Evolutionary conservation across 2,329 filamentous ascomycete species (phyloP), one percentile per base, ranked within the genome.

Genomic region (Acrocalymma vagum): DNA sequence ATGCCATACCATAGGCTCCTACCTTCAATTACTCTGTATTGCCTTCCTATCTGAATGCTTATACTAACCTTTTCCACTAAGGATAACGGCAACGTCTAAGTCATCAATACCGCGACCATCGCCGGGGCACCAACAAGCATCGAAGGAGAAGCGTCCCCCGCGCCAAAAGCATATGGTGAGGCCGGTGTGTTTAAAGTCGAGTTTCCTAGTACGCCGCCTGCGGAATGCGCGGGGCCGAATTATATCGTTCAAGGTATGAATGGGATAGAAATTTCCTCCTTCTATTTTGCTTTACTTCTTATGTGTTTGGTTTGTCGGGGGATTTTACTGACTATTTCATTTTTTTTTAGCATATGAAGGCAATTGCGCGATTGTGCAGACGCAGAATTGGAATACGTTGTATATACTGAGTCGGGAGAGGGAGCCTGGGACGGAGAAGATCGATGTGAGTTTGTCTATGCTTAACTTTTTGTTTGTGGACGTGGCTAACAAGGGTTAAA

Each of bases 171-270:
- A 1, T 63, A 62, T 18, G 61, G 53, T 8, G 34, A 38, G 2
- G 53, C 42, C 1, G 60, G 60, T 5, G 55, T 46, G 6, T 62
- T 65, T 10, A 42, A 47, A 5, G 60, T 65, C 36, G 47, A 34
- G 28, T 65, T 63, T 31, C 61, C 58, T 10, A 42, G 47, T 2
- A 51, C 46, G 3, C 38, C 53, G 5, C 25, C 10, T 9, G 30
- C 42, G 9, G 41, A 40, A 10, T 65, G 60, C 36, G 55, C 49
- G 0, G 60, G 61, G 10, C 60, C 61, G 0, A 63, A 62, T 31
- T 65, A 65, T 34, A 60, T 65, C 31, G 62, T 65, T 14, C 60
- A 65, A 45, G 58, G 58, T 59, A 45, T 2, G 48, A 14, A n/a
- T n/a, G n/a, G n/a, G n/a, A n/a, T n/a, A n/a, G n/a, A n/a, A n/a